A percentile compares a stretch with the other conserved stretches of the same genome.
phyloP scores from a whole-genome alignment of 805 yeast genomes.

The Wickerhamomyces subpelliculosus region DNA sequence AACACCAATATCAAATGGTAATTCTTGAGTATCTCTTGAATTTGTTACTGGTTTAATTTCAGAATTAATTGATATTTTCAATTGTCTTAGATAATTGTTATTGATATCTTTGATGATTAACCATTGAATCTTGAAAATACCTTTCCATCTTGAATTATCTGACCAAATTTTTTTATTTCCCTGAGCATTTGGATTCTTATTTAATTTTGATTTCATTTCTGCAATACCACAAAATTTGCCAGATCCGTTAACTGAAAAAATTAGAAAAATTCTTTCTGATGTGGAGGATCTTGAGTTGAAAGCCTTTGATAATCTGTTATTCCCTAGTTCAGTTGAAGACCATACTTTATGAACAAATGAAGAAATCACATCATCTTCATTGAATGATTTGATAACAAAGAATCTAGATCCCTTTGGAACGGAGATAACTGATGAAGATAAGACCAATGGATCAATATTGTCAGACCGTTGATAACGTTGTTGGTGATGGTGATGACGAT shows the following conservation, averaged over 20 bases:
- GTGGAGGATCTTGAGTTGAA: slow-evolving; percentile 16
- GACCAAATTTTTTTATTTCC: slow-evolving; percentile 40
- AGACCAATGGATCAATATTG: slow-evolving; percentile 1
- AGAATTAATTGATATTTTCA: slow-evolving; percentile 31
- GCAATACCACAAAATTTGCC: slow-evolving; percentile 55
- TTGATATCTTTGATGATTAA: slow-evolving; percentile 42
- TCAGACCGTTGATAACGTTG: neutral
- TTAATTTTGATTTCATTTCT: slow-evolving; percentile 36
- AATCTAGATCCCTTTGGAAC: slow-evolving; percentile 28
- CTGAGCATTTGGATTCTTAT: slow-evolving; percentile 22
- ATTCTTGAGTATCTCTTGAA: slow-evolving; percentile 56
- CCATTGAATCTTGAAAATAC: slow-evolving; percentile 51
- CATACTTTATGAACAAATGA: slow-evolving; percentile 45
- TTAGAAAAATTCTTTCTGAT: slow-evolving; percentile 35
- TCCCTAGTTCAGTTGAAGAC: slow-evolving; percentile 56
- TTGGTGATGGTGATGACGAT: neutral
- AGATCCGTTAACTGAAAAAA: slow-evolving; percentile 52
- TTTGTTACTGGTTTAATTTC: slow-evolving; percentile 46
- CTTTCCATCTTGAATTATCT: slow-evolving; percentile 40
- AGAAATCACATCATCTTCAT: slow-evolving; percentile 39
- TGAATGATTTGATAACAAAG: slow-evolving; percentile 52
- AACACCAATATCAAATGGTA: slow-evolving; percentile 41
- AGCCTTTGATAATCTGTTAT: slow-evolving; percentile 42
- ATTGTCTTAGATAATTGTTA: slow-evolving; percentile 38
- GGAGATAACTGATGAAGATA: slow-evolving; percentile 10